Evolutionary conservation across 1,139 yeast species (phyloP).

Genomic region (Magnusiomyces fungicola): DNA sequence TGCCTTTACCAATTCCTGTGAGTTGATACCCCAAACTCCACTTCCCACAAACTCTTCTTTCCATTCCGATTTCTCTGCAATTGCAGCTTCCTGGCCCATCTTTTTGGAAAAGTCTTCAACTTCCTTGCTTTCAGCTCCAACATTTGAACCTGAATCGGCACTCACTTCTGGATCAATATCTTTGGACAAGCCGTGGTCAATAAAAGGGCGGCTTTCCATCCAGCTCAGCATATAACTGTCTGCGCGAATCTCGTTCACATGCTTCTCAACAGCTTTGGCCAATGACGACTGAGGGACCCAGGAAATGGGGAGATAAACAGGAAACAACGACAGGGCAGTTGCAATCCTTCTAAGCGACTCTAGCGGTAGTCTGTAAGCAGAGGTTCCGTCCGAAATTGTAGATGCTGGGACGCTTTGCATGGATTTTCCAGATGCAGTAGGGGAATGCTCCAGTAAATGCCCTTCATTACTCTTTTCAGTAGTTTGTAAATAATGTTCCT

Average conservation of each 20-base stretch:
- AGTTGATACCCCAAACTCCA: conserved; percentile 25
- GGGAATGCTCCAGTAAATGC: not conserved
- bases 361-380: not conserved
- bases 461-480: conserved; percentile 2
- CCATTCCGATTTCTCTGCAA: conserved; percentile 23
- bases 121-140: not conserved
- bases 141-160: not conserved
- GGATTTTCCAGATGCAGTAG: conserved; percentile 1
- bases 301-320: conserved; percentile 12
- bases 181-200: not conserved
- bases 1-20: conserved; percentile 25
- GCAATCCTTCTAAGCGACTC: not conserved
- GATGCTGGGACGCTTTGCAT: conserved; percentile 6
- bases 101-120: conserved; percentile 13
- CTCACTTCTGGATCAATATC: not conserved
- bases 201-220: not conserved
- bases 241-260: not conserved
- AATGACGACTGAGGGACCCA: conserved; percentile 8
- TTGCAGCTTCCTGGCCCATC: not conserved
- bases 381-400: conserved; percentile 6
- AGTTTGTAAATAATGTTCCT: conserved; percentile 4
- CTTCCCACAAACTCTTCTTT: conserved; percentile 27
- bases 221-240: conserved; percentile 2
- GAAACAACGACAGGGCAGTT: conserved; percentile 13
- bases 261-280: not conserved